These are phyloP conservation scores for Phytophthora chlamydospora DNA, from an alignment of 352 stramenopile species.

Conservation along the genomic window DNA sequence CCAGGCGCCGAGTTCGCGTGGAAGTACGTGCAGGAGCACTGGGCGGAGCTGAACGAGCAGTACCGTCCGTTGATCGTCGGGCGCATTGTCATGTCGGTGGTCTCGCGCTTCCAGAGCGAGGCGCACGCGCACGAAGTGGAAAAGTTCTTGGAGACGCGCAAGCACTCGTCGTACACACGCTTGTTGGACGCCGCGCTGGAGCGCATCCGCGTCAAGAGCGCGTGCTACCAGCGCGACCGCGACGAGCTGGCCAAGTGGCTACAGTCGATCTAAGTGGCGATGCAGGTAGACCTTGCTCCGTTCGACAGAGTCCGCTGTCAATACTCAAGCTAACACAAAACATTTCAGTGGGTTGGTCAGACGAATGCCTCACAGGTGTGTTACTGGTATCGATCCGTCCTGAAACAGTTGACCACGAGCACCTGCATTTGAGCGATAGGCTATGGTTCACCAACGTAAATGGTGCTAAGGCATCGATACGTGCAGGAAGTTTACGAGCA, in stretches of 20 bases:
- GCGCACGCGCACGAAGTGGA: slow-evolving; percentile 59
- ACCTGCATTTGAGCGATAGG: too few relatives aligned
- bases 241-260: slow-evolving; percentile 68
- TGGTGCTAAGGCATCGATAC: too few relatives aligned
- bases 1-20: slow-evolving; percentile 60
- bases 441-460: too few relatives aligned
- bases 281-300: too few relatives aligned
- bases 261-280: slow-evolving; percentile 19
- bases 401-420: too few relatives aligned
- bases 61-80: slow-evolving; percentile 69
- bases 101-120: slow-evolving; percentile 73
- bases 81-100: slow-evolving; percentile 67
- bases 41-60: slow-evolving; percentile 65
- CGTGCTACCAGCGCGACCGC: slow-evolving; percentile 63
- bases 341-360: too few relatives aligned
- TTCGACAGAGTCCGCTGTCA: too few relatives aligned
- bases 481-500: too few relatives aligned
- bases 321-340: too few relatives aligned
- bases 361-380: too few relatives aligned
- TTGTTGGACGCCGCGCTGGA: slow-evolving; percentile 74
- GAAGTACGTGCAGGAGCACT: slow-evolving; percentile 80
- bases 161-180: slow-evolving; percentile 71
- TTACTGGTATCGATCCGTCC: too few relatives aligned
- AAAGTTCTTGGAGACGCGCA: slow-evolving; percentile 63
- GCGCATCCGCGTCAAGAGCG: slow-evolving; percentile 74